These are phyloP conservation scores for Knufia fluminis DNA, from an alignment of 2,329 filamentous ascomycete genomes.

Conservation along the genomic window DNA sequence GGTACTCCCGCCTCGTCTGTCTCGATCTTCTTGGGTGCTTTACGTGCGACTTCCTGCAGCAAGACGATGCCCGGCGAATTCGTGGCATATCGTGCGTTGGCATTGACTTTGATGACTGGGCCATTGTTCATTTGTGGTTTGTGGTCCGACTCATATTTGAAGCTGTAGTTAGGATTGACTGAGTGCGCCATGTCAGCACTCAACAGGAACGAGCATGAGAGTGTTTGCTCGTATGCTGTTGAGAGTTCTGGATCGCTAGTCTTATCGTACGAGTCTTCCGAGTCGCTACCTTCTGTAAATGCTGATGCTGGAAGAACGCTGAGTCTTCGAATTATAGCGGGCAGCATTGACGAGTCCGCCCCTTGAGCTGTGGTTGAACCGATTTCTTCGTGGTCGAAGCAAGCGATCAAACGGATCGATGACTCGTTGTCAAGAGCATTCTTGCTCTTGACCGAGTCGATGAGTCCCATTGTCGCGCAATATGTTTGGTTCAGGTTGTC, in stretches of 20 bases:
- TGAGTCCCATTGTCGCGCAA: constrained; percentile 77
- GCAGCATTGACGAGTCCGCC: constrained; percentile 84
- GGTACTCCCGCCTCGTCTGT: constrained; percentile 61
- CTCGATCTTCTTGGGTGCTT: constrained; percentile 43
- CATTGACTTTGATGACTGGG: constrained; percentile 95
- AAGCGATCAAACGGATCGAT: constrained; percentile 80
- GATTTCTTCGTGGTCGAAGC: constrained; percentile 98
- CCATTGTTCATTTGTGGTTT: constrained; percentile 93
- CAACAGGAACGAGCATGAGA: constrained; percentile 83
- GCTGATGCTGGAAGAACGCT: constrained; percentile 43
- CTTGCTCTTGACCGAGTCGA: constrained; percentile 61
- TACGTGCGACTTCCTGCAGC: constrained; percentile 70
- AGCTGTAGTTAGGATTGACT: constrained; percentile 87
- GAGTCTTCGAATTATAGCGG: constrained; percentile 75
- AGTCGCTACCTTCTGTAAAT: constrained; percentile 26
- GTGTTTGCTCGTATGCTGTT: constrained; percentile 87
- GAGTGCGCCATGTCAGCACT: constrained; percentile 97
- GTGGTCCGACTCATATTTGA: constrained; percentile 86
- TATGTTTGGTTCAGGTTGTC: constrained; percentile 97
- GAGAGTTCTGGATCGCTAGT: constrained; percentile 51
- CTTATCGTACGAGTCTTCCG: constrained; percentile 58
- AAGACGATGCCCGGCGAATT: constrained; percentile 93
- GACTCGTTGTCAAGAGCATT: constrained; percentile 63
- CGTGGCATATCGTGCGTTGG: constrained; percentile 92
- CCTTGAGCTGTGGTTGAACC: constrained; percentile 88